Base-by-base conservation (phyloP, 305 asterid species). In the Fraxinus baroniana region DNA sequence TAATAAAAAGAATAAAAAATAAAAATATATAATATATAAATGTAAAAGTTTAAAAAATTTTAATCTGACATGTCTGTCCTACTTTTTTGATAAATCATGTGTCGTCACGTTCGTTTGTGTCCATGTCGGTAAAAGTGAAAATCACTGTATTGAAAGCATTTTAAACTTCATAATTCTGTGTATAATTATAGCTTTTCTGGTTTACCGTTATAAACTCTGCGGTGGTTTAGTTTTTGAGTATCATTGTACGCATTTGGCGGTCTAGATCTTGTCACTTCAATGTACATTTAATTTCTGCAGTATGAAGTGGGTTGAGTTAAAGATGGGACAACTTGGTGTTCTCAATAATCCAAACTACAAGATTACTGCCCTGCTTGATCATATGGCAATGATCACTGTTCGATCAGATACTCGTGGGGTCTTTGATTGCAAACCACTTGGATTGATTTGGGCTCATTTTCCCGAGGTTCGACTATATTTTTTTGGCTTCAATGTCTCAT, bases 311-410 rank as follows among this genome's bases (percentile, higher is more conserved):
- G 93, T 95, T 71, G 97, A 94, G 83, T 78, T 90, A 87, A 95
- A 95, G 90, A 95, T 95, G 99, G 92, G 86, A 74, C 96, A 95
- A 91, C 98, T 95, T 66, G 98, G 98, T 74, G 99, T 95, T n/a
- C 91, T 94, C 81, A 57, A 86, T 83, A 89, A 95, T 87, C 92
- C 98, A 1, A 85, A 88, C 87, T 95, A 93, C 90, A 94, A 93
- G 89, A 95, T 95, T 78, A 93, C 98, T 24, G 99, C 98, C 76
- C 92, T 95, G 87, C 87, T 94, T 71, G 99, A 95, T 86, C 97
- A 94, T 85, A 77, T 88, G 87, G 98, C 97, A 24, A 95, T 95
- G 99, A 94, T 95, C 85, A 94, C 97, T 2, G 95, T 95, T 86
- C 94, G 90, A 71, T 92, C 98, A 55, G 98, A 94, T 85, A 86